phyloP scores from a whole-genome alignment of 2,329 filamentous ascomycete species.

The Claviceps monticola region DNA sequence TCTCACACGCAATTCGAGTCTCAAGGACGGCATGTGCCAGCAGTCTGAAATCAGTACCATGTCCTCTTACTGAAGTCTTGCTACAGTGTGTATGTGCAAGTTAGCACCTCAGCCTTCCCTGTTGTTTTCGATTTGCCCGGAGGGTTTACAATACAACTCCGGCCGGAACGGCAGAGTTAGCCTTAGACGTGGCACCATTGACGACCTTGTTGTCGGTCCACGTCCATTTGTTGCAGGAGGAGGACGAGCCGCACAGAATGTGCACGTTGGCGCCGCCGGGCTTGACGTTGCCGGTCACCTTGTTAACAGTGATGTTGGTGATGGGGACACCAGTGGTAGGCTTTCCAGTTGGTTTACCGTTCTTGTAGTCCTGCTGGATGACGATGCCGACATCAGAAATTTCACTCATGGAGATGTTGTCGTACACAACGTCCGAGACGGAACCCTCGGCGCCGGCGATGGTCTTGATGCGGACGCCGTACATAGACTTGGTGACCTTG shows the following conservation, averaged over 20 bases:
- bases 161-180: neutral
- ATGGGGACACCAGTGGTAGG: conserved; percentile 39
- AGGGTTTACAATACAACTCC: conserved; percentile 4
- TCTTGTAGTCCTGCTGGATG: conserved; percentile 33
- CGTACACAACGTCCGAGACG: neutral
- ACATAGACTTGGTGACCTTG: neutral
- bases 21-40: neutral
- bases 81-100: too few relatives aligned
- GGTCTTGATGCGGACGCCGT: conserved; percentile 1
- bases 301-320: conserved; percentile 30
- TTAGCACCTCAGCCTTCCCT: neutral
- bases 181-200: neutral
- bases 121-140: neutral
- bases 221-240: neutral
- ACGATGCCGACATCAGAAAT: conserved; percentile 27
- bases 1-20: neutral
- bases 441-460: neutral
- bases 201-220: neutral
- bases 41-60: too few relatives aligned
- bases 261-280: neutral
- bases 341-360: conserved; percentile 29
- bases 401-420: conserved; percentile 9
- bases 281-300: neutral
- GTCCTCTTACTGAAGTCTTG: too few relatives aligned
- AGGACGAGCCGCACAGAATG: neutral